Percentiles rank a stretch among this genome's conserved stretches.
Conservation (phyloP, 257 asterid genomes). For the Mitragyna speciosa region DNA sequence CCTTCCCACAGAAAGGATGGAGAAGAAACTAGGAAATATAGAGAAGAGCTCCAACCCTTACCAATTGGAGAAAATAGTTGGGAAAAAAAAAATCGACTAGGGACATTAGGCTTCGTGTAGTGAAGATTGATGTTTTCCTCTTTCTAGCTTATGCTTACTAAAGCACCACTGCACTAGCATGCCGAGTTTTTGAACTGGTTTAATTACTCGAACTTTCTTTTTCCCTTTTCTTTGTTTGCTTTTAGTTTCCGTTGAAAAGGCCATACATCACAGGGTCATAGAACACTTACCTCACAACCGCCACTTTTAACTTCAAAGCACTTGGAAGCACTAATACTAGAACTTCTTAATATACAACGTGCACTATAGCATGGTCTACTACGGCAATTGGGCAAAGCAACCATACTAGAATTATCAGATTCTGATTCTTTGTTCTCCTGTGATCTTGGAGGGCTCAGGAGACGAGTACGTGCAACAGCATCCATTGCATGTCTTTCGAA, state of each 20-base stretch:
- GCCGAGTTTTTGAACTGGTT: neutral
- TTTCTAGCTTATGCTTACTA: neutral
- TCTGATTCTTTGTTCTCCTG: constrained; percentile 39
- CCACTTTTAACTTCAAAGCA: constrained; percentile 65
- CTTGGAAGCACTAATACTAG: constrained; percentile 80
- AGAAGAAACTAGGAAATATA: neutral
- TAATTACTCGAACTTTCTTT: too few species aligned
- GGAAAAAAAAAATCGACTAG: neutral
- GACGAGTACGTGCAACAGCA: constrained; percentile 51
- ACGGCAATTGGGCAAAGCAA: constrained; percentile 40
- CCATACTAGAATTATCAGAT: constrained; percentile 33
- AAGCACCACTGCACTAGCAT: neutral
- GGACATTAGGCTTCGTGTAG: too few species aligned
- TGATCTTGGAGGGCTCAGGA: constrained; percentile 57
- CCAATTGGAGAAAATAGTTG: neutral
- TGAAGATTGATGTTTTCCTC: too few species aligned
- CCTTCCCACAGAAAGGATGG: neutral
- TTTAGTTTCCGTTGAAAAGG: neutral
- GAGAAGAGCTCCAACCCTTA: neutral
- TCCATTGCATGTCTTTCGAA: constrained; percentile 37
- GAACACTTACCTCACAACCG: constrained; percentile 56
- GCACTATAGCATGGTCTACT: constrained; percentile 67
- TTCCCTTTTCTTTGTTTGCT: neutral
- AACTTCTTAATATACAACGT: constrained; percentile 76
- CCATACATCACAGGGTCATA: neutral